Base-by-base conservation (phyloP, 345 rosid genomes). In the Eucalyptus regnans region DNA sequence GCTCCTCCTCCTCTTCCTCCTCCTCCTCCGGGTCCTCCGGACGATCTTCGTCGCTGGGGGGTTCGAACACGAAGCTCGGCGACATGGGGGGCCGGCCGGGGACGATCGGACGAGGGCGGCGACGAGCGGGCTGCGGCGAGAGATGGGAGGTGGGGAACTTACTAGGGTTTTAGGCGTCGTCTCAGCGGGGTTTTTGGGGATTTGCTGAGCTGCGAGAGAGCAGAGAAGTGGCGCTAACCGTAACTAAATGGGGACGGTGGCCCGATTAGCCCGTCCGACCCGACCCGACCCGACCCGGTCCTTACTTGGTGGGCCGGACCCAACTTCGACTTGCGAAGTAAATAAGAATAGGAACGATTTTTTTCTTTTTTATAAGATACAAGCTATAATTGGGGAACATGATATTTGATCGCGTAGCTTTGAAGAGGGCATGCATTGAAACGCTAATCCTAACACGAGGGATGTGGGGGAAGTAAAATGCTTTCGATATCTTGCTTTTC, bases 31-130 rank as follows among this genome's bases (percentile, higher is more conserved):
- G 83, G 41, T 62, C 90, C 50, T 64, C 88, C 49, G 87, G 64
- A 86, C 56, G 87, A 4, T 86, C 87, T 48, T 89, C 90, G 88
- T 89, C 90, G 87, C 90, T 89, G 12, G 90, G 90, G n/a, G 87
- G 48, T 62, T 89, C 90, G 54, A 89, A 89, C 60, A 60, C 7
- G 90, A 87, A 89, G 88, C 93, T 51, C 88, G 87, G 86, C 84
- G 91, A 94, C 96, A 96, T 96, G 90, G 87, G 25, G 23, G 29
- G 11, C 56, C 33, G 41, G 23, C 23, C 48, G 50, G 58, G 50
- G 58, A 86, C 87, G 87, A 86, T 50, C 46, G 58, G 10, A 52
- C 58, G 58, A 20, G 58, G 0, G 48, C 9, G 48, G 48, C 48
- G 48, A 44, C 48, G 48, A 49, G 33, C 11, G 31, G 3, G 15